Percentiles rank a stretch among this genome's conserved stretches.
Evolutionary conservation across 495 filamentous ascomycete species (phyloP).

Genomic region (Lasiosphaeria miniovina): DNA sequence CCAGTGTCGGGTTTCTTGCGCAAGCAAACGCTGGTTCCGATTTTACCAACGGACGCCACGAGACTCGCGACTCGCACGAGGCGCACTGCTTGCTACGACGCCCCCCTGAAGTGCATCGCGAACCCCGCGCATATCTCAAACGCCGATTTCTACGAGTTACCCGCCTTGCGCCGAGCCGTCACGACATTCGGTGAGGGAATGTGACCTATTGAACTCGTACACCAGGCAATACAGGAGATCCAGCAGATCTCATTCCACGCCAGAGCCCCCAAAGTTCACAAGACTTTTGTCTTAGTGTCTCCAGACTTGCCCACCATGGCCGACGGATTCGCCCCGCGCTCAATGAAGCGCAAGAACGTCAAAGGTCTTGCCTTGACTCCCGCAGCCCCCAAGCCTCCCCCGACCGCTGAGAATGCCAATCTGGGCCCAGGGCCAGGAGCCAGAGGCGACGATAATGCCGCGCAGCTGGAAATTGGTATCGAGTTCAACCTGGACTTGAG

Average conservation of each 20-base stretch:
- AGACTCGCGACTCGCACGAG: neutral
- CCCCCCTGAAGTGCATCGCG: neutral
- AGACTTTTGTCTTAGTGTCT: neutral
- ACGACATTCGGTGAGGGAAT: neutral
- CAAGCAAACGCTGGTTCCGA: neutral
- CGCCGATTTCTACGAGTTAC: neutral
- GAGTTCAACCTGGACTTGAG: conserved; percentile 92
- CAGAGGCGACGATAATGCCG: conserved; percentile 61
- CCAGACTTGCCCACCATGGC: conserved; percentile 56
- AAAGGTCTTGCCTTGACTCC: conserved; percentile 86
- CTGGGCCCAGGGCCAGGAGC: conserved; percentile 58
- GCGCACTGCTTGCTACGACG: neutral
- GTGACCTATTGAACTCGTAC: neutral
- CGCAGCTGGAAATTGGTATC: conserved; percentile 87
- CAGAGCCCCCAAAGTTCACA: neutral
- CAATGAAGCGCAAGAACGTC: conserved; percentile 96
- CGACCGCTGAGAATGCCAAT: conserved; percentile 42
- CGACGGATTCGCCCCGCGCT: conserved; percentile 80
- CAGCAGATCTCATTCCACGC: neutral
- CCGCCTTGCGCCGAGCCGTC: neutral
- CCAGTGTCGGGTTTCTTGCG: neutral
- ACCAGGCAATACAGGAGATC: conserved; percentile 2
- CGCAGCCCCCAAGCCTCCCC: conserved; percentile 53
- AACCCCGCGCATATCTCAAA: neutral
- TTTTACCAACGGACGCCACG: neutral